phyloP scores from a whole-genome alignment of 2,329 filamentous ascomycete species.

The Leptographium lundbergii region DNA sequence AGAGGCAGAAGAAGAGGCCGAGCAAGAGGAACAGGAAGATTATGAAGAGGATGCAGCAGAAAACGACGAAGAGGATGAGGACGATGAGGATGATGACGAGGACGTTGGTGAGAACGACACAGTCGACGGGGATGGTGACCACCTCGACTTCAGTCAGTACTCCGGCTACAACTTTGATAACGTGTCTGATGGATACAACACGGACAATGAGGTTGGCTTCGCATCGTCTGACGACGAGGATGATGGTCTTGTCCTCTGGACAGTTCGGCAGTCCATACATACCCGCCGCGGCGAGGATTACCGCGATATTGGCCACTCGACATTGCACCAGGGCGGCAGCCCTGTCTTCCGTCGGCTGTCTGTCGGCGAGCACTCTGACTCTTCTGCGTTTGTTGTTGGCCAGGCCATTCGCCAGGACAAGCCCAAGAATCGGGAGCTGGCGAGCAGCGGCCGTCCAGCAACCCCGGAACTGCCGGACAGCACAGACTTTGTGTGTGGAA shows the following conservation, averaged over 20 bases:
- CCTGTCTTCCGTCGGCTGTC: slow-evolving; percentile 17
- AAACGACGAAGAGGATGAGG: slow-evolving; percentile 37
- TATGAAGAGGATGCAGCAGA: slow-evolving; percentile 37
- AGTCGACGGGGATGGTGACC: slow-evolving; percentile 33
- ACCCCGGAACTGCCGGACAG: slow-evolving; percentile 87
- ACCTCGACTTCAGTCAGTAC: slow-evolving; percentile 12
- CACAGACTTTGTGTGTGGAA: slow-evolving; percentile 98
- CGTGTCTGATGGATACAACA: slow-evolving; percentile 59
- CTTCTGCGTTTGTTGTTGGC: slow-evolving; percentile 44
- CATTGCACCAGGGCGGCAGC: slow-evolving; percentile 25
- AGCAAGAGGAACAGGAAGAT: slow-evolving; percentile 58
- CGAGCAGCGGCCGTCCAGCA: slow-evolving; percentile 45
- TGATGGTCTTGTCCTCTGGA: slow-evolving; percentile 54
- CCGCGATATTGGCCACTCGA: slow-evolving; percentile 17
- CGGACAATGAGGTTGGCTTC: slow-evolving; percentile 56
- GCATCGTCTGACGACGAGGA: slow-evolving; percentile 57
- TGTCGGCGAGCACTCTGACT: slow-evolving; percentile 40
- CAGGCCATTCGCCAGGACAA: slow-evolving; percentile 20
- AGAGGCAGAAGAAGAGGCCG: slow-evolving; percentile 83
- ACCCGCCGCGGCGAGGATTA: slow-evolving; percentile 4
- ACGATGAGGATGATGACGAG: slow-evolving; percentile 25
- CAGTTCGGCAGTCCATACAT: slow-evolving; percentile 23
- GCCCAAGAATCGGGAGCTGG: slow-evolving; percentile 23
- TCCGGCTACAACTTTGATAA: slow-evolving; percentile 48
- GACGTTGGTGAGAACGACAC: slow-evolving; percentile 32